Evolutionary conservation across 805 yeast species (phyloP).

Genomic region (Kazachstania bromeliacearum): DNA sequence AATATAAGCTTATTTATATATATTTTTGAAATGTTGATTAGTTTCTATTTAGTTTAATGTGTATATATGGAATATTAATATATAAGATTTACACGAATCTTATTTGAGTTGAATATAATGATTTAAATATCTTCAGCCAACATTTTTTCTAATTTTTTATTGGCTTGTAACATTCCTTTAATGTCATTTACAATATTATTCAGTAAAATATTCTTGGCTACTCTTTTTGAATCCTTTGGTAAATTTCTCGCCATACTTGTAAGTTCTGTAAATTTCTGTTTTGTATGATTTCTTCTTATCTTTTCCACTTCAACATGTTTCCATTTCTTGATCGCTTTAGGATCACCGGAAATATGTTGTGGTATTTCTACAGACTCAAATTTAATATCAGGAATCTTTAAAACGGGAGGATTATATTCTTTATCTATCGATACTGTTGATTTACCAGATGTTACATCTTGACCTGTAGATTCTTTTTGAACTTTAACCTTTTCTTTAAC

Average conservation of each 20-base stretch:
- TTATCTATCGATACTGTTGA: too few species aligned
- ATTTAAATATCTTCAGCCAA: not conserved
- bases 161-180: slow-evolving; percentile 19
- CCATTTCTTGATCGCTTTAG: slow-evolving; percentile 23
- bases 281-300: slow-evolving; percentile 24
- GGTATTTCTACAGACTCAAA: slow-evolving; percentile 20
- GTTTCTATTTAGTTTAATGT: too few species aligned
- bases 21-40: too few species aligned
- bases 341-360: slow-evolving; percentile 11
- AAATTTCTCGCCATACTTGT: slow-evolving; percentile 14
- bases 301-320: slow-evolving; percentile 28
- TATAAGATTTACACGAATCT: too few species aligned
- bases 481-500: not conserved
- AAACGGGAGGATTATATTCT: slow-evolving; percentile 11
- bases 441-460: not conserved
- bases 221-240: slow-evolving; percentile 16
- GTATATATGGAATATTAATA: too few species aligned
- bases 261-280: slow-evolving; percentile 22
- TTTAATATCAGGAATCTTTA: slow-evolving; percentile 21
- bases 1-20: too few species aligned
- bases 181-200: slow-evolving; percentile 26
- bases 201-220: slow-evolving; percentile 27
- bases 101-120: too few species aligned
- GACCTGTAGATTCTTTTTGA: not conserved
- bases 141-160: slow-evolving; percentile 18